Conservation (phyloP, 306 rosid species). For the Vigna radiata region DNA sequence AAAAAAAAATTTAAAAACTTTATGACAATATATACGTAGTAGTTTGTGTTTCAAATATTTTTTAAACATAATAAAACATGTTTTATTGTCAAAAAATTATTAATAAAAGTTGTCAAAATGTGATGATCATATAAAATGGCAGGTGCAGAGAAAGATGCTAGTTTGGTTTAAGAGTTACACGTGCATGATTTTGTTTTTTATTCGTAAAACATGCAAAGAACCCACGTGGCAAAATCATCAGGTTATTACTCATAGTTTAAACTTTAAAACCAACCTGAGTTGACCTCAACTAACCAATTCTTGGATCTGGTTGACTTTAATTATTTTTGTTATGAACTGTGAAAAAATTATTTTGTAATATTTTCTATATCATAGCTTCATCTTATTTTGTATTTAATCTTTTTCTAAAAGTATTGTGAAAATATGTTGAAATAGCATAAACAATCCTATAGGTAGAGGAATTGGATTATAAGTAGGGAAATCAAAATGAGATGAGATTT, state of each 20-base stretch:
- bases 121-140: slow-evolving; percentile 4
- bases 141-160: slow-evolving; percentile 15
- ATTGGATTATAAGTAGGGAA: too few relatives aligned
- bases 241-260: slow-evolving; percentile 5
- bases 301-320: slow-evolving; percentile 36
- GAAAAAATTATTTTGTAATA: not conserved
- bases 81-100: too few relatives aligned
- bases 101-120: too few relatives aligned
- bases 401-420: not conserved
- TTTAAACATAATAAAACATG: too few relatives aligned
- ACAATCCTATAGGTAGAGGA: not conserved
- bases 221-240: slow-evolving; percentile 36
- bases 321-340: too few relatives aligned
- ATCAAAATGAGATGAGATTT: too few relatives aligned
- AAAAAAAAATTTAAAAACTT: too few relatives aligned
- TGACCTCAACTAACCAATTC: slow-evolving; percentile 24
- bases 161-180: slow-evolving; percentile 23
- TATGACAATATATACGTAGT: too few relatives aligned
- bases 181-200: slow-evolving; percentile 22
- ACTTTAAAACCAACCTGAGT: slow-evolving; percentile 4
- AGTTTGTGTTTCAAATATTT: too few relatives aligned
- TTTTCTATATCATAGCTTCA: not conserved
- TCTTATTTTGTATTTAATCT: not conserved
- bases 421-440: not conserved
- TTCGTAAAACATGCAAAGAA: slow-evolving; percentile 5